A percentile compares a stretch with the other conserved stretches of the same genome.
phyloP scores from a whole-genome alignment of 306 rosid species.

The Inga laurina region DNA sequence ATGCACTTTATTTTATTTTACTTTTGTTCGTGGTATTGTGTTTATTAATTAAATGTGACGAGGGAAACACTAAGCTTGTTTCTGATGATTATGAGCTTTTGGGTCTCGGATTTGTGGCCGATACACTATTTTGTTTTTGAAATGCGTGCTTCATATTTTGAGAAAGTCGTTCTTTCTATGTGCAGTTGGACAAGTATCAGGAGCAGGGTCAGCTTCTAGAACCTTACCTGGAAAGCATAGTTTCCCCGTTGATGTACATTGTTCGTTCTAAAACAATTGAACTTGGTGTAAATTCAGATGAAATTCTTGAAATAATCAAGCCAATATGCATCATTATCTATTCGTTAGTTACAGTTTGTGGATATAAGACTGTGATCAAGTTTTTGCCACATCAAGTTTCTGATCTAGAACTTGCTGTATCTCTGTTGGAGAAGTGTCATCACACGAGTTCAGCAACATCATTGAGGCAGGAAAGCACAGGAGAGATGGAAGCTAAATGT shows the following conservation, averaged over 20 bases:
- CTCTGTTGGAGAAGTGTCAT: constrained; percentile 81
- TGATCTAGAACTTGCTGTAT: constrained; percentile 92
- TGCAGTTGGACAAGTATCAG: constrained; percentile 96
- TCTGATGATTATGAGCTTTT: neutral
- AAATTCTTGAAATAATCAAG: constrained; percentile 71
- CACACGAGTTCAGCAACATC: constrained; percentile 56
- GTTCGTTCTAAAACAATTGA: constrained; percentile 70
- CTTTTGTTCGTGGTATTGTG: neutral
- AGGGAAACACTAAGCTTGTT: neutral
- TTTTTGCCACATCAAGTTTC: constrained; percentile 97
- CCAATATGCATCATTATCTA: constrained; percentile 81
- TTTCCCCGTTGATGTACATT: constrained; percentile 79
- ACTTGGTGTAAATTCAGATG: constrained; percentile 57
- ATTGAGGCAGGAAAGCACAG: constrained; percentile 80
- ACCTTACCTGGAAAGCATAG: constrained; percentile 87
- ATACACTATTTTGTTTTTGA: neutral
- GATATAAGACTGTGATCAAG: constrained; percentile 84
- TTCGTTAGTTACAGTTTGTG: constrained; percentile 80
- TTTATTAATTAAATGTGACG: neutral
- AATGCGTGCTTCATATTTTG: neutral
- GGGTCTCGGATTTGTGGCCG: neutral
- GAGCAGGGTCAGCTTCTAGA: constrained; percentile 93
- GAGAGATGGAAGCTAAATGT: constrained; percentile 92
- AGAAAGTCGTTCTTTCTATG: constrained; percentile 9
- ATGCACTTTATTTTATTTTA: neutral